Base-by-base conservation (phyloP, 2,329 filamentous ascomycete species). In the Cryphonectria japonica region DNA sequence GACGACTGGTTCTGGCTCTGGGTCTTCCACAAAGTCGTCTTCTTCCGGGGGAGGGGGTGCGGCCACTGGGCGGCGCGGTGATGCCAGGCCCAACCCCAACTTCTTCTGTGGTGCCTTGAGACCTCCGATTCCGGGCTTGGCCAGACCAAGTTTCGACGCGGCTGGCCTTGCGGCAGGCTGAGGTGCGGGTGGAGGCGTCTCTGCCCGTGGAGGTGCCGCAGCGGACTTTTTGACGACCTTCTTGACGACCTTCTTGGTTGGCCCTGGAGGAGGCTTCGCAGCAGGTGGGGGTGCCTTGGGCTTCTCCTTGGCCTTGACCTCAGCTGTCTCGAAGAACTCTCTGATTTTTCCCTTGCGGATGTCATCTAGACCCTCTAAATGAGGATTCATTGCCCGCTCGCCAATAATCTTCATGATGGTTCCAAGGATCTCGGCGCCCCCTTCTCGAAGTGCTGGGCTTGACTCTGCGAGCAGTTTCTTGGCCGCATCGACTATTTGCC, bases 361-460 rank as follows among this genome's bases (percentile, higher is more conserved):
- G 34, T 99, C 96, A 78, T 99, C 96, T 2, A 99, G 85, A 3
- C 94, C 94, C 74, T 98, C 95, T 22, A 99, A 83, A 79, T 97
- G 93, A 11, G 93, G 92, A 60, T 92, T 94, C 96, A 99, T 99
- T 67, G 93, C 93, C 70, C 96, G 90, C 81, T 99, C 97, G 59
- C 96, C 95, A 83, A 98, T 93, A 69, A 99, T 98, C 83, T 98
- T 99, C 96, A 98, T 98, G 66, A 99, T 82, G 0, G 95, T 97
- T 74, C 97, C 96, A 3, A 99, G 85, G 46, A 96, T 91, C 80
- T 99, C 96, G 19, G 95, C 95, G 79, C 95, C 96, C 41, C 94
- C 94, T 65, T 95, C 92, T 81, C 96, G 90, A 71, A 97, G 89
- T 3, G 88, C 91, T 76, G 97, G 95, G 75, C 91, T 95, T 0